A percentile compares a stretch with the other conserved stretches of the same genome.
Conservation (phyloP, 192 early-diverging fungal species). For the Phycomyces blakesleeanus region DNA sequence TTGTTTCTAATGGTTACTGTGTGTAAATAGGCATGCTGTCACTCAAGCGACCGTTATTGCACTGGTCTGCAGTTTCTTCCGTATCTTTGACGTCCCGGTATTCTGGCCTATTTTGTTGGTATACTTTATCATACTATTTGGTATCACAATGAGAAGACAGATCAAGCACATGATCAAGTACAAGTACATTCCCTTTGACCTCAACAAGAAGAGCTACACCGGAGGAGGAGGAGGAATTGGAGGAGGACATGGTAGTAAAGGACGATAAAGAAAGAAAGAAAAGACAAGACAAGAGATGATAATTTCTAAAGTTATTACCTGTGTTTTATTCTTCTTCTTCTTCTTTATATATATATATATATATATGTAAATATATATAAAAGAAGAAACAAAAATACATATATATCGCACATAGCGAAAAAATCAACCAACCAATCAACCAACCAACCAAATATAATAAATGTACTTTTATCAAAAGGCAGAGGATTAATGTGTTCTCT, state of each 20-base stretch:
- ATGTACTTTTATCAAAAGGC: too few relatives aligned
- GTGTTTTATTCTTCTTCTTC: too few relatives aligned
- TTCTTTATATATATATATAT: too few relatives aligned
- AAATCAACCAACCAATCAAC: too few relatives aligned
- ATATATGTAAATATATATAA: too few relatives aligned
- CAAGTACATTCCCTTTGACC: constrained; percentile 83
- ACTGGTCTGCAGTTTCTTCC: constrained; percentile 82
- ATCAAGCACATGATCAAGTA: constrained; percentile 98
- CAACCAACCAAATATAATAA: too few relatives aligned
- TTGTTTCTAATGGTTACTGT: too few relatives aligned
- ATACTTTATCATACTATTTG: constrained; percentile 93
- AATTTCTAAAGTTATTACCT: too few relatives aligned
- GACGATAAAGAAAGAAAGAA: background rate
- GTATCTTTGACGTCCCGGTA: constrained; percentile 93
- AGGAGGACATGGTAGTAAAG: background rate
- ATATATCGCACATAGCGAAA: too few relatives aligned
- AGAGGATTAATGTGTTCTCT: too few relatives aligned
- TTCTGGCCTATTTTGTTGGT: constrained; percentile 98
- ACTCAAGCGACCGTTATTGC: constrained; percentile 80
- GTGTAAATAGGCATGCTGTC: constrained; percentile 62
- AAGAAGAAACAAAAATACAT: too few relatives aligned
- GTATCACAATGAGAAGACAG: constrained; percentile 94
- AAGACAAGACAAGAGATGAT: too few relatives aligned
- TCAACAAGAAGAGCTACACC: constrained; percentile 71
- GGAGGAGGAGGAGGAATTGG: background rate